Base-by-base conservation (phyloP, 352 stramenopile genomes). In the Globisporangium radiosum region DNA sequence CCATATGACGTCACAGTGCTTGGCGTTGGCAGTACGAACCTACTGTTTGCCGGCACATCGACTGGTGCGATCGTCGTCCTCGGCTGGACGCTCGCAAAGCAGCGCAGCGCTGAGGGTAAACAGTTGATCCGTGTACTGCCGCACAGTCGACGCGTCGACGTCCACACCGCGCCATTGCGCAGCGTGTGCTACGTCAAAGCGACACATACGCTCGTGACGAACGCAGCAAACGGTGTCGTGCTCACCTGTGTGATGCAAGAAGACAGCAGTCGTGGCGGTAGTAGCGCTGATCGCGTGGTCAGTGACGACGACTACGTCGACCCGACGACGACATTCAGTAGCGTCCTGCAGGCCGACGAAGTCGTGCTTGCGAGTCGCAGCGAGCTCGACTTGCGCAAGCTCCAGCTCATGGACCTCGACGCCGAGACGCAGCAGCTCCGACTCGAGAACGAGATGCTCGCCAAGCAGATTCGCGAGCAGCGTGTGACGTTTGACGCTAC, bases 381-480 rank as follows among this genome's bases (percentile, higher is more conserved):
- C 54, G 71, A 70, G 10, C 67, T 88, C 3, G 75, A 87, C 39
- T 56, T 88, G 11, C 65, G 63, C 11, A 71, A 75, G 15, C 60
- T 92, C 0, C 78, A 73, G 50, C 39, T 75, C 8, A 73, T 89
- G 61, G 79, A 92, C 19, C 39, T 90, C 10, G 81, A 89, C 19
- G 67, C 63, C 2, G 81, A 92, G 17, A 52, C 85, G 48, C 74
- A 87, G 58, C 81, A 92, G 48, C 63, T 87, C 19, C 85, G 81
- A 42, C 68, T 88, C 8, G 79, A 90, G 56, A 90, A 88, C 47
- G 81, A 92, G 25, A 76, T 90, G 66, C 60, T 90, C 4, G 71
- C 38, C 19, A 74, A 84, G 17, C 77, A 88, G 39, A 56, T 71
- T 3, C 52, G 54, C 4, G 81, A 90, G 14, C 76, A 90, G 54